A percentile compares a stretch with the other conserved stretches of the same genome.
These are phyloP conservation scores for Paralagenidium karlingii DNA, from an alignment of 352 stramenopile genomes.

Conservation along the genomic window DNA sequence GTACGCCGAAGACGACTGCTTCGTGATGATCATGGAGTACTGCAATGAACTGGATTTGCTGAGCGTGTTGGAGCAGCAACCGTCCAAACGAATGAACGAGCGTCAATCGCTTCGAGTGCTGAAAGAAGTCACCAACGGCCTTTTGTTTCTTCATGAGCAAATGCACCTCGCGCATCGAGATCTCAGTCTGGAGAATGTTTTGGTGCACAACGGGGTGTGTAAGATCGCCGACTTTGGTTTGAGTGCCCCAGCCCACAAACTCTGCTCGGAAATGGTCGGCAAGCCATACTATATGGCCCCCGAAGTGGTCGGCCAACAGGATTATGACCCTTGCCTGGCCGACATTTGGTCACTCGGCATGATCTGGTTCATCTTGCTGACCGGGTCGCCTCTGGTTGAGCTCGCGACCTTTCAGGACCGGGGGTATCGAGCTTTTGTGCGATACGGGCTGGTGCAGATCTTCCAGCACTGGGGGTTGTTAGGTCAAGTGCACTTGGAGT, in stretches of 20 bases:
- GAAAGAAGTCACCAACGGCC: slow-evolving; percentile 8
- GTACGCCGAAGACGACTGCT: slow-evolving; percentile 4
- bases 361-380: slow-evolving; percentile 14
- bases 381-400: slow-evolving; percentile 7
- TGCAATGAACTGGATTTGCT: slow-evolving; percentile 18
- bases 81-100: slow-evolving; percentile 7
- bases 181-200: slow-evolving; percentile 16
- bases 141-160: slow-evolving; percentile 12
- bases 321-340: slow-evolving; percentile 8
- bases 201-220: slow-evolving; percentile 13
- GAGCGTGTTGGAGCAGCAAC: slow-evolving; percentile 6
- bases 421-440: slow-evolving; percentile 5
- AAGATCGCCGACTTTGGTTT: slow-evolving; percentile 21
- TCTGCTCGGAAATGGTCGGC: slow-evolving; percentile 5
- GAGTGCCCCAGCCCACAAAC: slow-evolving; percentile 5
- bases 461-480: slow-evolving; percentile 8
- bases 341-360: slow-evolving; percentile 16
- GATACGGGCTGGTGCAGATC: slow-evolving; percentile 4
- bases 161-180: slow-evolving; percentile 15
- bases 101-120: slow-evolving; percentile 5
- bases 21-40: slow-evolving; percentile 19
- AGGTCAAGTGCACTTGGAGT: slow-evolving; percentile 2
- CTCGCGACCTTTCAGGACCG: slow-evolving; percentile 2
- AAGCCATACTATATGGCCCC: slow-evolving; percentile 17
- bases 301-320: slow-evolving; percentile 1